Evolutionary conservation across 805 yeast species (phyloP).

Genomic region (Millerozyma acaciae): DNA sequence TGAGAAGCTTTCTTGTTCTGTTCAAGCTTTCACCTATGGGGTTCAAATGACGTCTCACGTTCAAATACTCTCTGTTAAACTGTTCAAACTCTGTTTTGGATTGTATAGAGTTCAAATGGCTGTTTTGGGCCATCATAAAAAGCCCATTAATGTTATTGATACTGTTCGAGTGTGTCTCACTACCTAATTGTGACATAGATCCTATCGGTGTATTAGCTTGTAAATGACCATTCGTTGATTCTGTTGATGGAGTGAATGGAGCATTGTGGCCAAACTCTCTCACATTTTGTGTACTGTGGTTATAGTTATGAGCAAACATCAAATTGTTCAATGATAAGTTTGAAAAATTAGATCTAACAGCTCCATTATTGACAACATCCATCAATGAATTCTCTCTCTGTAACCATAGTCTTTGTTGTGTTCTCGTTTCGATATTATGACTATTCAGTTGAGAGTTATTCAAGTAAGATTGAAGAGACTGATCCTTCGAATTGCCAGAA

Average conservation of each 20-base stretch:
- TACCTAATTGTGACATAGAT: too few relatives aligned
- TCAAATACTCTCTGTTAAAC: slow-evolving; percentile 68
- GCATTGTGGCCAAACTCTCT: slow-evolving; percentile 9
- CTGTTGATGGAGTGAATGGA: slow-evolving; percentile 8
- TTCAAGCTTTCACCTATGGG: slow-evolving; percentile 65
- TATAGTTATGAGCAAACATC: slow-evolving; percentile 33
- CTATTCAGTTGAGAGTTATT: slow-evolving; percentile 2
- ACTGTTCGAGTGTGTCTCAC: not conserved
- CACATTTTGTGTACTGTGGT: slow-evolving; percentile 20
- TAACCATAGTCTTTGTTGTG: slow-evolving; percentile 81
- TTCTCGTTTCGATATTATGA: slow-evolving; percentile 51
- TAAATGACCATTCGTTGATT: not conserved
- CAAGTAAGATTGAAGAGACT: slow-evolving; percentile 7
- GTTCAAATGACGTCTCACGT: slow-evolving; percentile 63
- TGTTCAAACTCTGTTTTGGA: slow-evolving; percentile 75
- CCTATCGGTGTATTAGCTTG: too few relatives aligned
- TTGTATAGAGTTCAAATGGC: slow-evolving; percentile 48
- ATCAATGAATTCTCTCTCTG: slow-evolving; percentile 71
- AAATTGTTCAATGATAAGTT: slow-evolving; percentile 35
- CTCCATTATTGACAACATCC: slow-evolving; percentile 44
- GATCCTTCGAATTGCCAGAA: slow-evolving; percentile 13
- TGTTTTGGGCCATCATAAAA: slow-evolving; percentile 24
- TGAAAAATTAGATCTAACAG: slow-evolving; percentile 32
- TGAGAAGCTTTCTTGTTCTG: slow-evolving; percentile 36
- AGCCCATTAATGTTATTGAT: slow-evolving; percentile 26